Evolutionary conservation across 371 early-diverging fungal genomes (phyloP), one percentile per base, ranked within the genome.

Genomic region (Mucor irregularis): DNA sequence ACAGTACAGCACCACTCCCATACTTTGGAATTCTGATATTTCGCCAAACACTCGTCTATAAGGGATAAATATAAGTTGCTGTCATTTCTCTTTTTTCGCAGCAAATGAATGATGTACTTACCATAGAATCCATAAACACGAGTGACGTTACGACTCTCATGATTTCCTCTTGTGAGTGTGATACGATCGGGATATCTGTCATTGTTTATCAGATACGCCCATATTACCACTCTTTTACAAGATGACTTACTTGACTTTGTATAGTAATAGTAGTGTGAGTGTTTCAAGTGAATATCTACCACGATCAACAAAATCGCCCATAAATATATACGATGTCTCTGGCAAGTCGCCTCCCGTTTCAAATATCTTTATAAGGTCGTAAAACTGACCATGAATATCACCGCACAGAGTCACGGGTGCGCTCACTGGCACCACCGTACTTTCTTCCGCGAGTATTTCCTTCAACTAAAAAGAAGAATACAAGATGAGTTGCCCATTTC

Each of bases 291-390:
- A 93, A 82, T 97, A 97, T 74, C 96, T 95, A 24, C 99, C 99
- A 49, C 99, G 88, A 80, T 99, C 99, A 1, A 99, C 99, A 84
- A 97, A 99, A 71, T 99, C 99, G n/a, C 99, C 99, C 97, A 99
- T 97, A 71, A 98, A 98, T 58, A 97, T 92, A 78, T 99, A 99
- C 64, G 93, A 96, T 16, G 97, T 98, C 49, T 88, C 83, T 7
- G 99, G 97, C 17, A 97, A 84, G 66, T 96, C 91, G 14, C 99
- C 99, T 28, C 98, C 99, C 11, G 97, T 96, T 53, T 94, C 89
- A 69, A 99, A 98, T 29, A 99, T 86, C 75, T 99, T 97, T 64
- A 98, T 66, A 62, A 96, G 78, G 74, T 99, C 99, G 70, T 94
- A 96, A 73, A 99, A 99, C 73, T 99, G 99, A n/a, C 99, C 99